phyloP scores from a whole-genome alignment of 1,139 yeast species.

The Kodamaea anthophila region DNA sequence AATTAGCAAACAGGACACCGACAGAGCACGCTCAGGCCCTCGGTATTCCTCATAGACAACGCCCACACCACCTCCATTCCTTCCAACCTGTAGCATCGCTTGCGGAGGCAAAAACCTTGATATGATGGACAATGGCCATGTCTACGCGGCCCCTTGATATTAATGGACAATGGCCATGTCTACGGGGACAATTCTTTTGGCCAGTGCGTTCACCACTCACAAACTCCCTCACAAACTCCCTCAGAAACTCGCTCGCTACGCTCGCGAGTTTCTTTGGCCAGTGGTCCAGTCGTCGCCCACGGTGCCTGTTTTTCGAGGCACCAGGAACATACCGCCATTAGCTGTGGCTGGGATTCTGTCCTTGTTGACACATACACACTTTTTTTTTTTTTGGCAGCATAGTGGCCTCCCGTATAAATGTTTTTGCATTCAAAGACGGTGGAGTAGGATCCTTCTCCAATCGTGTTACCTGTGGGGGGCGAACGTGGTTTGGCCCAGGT shows the following conservation, averaged over 20 bases:
- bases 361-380: constrained; percentile 37
- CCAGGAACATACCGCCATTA: constrained; percentile 33
- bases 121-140: too few species aligned
- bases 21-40: constrained; percentile 30
- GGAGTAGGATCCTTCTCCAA: constrained; percentile 38
- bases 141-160: constrained; percentile 62
- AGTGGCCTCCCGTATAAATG: constrained; percentile 25
- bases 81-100: constrained; percentile 37
- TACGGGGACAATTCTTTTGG: too few species aligned
- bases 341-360: constrained; percentile 78
- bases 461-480: constrained; percentile 65
- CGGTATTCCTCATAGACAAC: constrained; percentile 8
- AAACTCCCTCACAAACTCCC: too few species aligned
- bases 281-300: constrained; percentile 28
- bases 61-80: background rate
- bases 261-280: constrained; percentile 55
- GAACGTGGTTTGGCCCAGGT: constrained; percentile 60
- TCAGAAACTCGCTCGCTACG: too few species aligned
- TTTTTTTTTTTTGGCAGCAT: constrained; percentile 41
- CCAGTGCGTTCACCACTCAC: too few species aligned
- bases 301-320: constrained; percentile 17
- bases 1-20: constrained; percentile 48
- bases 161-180: constrained; percentile 47
- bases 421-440: constrained; percentile 35
- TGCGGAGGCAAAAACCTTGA: constrained; percentile 96